A percentile compares a stretch with the other conserved stretches of the same genome.
phyloP scores from a whole-genome alignment of 1,284 basidiomycete genomes.

The Rhodotorula mucilaginosa region DNA sequence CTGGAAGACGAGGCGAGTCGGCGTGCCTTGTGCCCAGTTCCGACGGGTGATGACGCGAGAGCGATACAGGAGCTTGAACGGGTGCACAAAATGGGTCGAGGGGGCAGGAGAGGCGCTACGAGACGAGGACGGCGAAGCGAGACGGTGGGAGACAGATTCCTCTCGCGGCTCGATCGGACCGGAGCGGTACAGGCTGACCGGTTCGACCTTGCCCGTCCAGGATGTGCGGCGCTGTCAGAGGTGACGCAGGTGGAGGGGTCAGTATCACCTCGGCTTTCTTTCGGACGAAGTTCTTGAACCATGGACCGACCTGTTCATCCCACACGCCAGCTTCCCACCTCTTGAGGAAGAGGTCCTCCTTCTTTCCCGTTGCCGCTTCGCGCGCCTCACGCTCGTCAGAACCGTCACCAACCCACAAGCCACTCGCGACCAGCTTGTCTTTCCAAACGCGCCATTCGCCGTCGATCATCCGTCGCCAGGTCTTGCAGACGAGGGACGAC shows the following conservation, averaged over 20 bases:
- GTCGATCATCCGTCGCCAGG: slow-evolving; percentile 79
- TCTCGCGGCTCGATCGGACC: slow-evolving; percentile 8
- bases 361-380: slow-evolving; percentile 30
- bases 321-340: slow-evolving; percentile 41
- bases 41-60: slow-evolving; percentile 72
- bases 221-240: slow-evolving; percentile 2
- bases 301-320: slow-evolving; percentile 29
- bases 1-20: slow-evolving; percentile 69
- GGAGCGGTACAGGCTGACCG: slow-evolving; percentile 21
- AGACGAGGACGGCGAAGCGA: slow-evolving; percentile 53
- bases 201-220: slow-evolving; percentile 32
- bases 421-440: slow-evolving; percentile 69
- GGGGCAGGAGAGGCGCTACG: slow-evolving; percentile 31
- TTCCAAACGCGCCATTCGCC: slow-evolving; percentile 80
- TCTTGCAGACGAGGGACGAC: slow-evolving; percentile 72
- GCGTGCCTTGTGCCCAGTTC: slow-evolving; percentile 67
- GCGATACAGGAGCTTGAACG: slow-evolving; percentile 82
- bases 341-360: slow-evolving; percentile 38
- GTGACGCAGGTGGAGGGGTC: background rate
- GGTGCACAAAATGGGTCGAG: slow-evolving; percentile 59
- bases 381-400: slow-evolving; percentile 49
- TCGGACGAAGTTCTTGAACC: too few relatives aligned
- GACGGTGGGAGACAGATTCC: slow-evolving; percentile 23
- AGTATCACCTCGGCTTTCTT: background rate
- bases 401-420: slow-evolving; percentile 79